phyloP scores from a whole-genome alignment of 139 green algal genomes.

The Tetraselmis chui region DNA sequence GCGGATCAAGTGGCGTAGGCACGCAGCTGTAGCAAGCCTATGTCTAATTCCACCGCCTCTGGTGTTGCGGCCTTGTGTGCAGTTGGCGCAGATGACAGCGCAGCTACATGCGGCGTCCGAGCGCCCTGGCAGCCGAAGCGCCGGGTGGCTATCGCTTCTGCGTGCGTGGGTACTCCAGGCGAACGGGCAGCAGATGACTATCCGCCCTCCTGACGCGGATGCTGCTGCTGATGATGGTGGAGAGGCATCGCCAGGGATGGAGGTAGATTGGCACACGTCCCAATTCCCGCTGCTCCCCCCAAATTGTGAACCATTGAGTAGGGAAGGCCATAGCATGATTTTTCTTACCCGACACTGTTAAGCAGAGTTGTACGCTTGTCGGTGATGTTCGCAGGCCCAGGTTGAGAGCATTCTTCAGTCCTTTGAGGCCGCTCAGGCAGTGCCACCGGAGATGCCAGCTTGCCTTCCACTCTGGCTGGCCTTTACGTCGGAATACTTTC shows the following conservation, averaged over 20 bases:
- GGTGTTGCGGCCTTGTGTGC: neutral
- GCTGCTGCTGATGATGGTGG: neutral
- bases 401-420: neutral
- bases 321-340: too few relatives aligned
- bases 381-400: neutral
- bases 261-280: neutral
- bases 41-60: neutral
- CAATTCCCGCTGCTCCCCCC: too few relatives aligned
- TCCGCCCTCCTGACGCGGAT: too few relatives aligned
- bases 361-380: too few relatives aligned
- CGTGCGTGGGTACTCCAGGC: neutral
- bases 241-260: neutral
- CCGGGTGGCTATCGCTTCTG: neutral
- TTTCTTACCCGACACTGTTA: too few relatives aligned
- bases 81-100: neutral
- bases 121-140: neutral
- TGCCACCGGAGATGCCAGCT: neutral
- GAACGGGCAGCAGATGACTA: neutral
- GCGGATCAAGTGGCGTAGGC: too few relatives aligned
- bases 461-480: neutral
- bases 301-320: too few relatives aligned
- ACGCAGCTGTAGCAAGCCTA: too few relatives aligned
- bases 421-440: neutral
- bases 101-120: neutral
- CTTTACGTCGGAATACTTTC: neutral